These are phyloP conservation scores for Dendrocalamus latiflorus DNA, from an alignment of 202 grass and related monocot genomes.

Conservation along the genomic window DNA sequence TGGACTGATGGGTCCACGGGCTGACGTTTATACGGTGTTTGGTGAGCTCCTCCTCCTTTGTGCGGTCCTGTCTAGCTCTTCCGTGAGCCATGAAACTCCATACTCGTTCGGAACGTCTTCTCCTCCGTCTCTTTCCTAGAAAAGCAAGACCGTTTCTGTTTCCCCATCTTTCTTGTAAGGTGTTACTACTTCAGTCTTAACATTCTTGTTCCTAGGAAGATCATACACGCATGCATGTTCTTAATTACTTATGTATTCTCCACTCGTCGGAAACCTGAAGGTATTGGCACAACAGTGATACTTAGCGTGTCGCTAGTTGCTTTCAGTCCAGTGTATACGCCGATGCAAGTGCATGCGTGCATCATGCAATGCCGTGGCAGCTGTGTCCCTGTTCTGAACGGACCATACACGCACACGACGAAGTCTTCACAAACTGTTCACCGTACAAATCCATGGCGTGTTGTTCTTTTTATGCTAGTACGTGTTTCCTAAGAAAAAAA, in stretches of 20 bases:
- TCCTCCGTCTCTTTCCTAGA: conserved; percentile 8
- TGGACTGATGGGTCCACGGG: conserved; percentile 19
- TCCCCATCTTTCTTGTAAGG: conserved; percentile 12
- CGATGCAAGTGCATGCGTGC: background rate
- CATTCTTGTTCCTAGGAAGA: background rate
- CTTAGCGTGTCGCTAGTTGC: background rate
- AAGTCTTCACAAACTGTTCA: background rate
- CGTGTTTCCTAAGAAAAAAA: background rate
- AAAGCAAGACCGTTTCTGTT: background rate
- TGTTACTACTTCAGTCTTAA: background rate
- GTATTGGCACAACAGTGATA: background rate
- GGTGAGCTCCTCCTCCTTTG: background rate
- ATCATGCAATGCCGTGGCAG: background rate
- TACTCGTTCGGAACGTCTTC: background rate
- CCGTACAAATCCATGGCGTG: background rate
- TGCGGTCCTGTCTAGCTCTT: background rate
- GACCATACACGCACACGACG: background rate
- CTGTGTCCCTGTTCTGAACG: background rate
- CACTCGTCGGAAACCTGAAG: background rate
- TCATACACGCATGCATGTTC: background rate
- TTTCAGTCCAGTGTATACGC: background rate
- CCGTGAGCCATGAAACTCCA: background rate
- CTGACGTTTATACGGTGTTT: conserved; percentile 30
- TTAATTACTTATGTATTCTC: background rate
- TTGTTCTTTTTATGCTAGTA: background rate